phyloP scores from a whole-genome alignment of 495 filamentous ascomycete genomes.

The Neurospora sp. region DNA sequence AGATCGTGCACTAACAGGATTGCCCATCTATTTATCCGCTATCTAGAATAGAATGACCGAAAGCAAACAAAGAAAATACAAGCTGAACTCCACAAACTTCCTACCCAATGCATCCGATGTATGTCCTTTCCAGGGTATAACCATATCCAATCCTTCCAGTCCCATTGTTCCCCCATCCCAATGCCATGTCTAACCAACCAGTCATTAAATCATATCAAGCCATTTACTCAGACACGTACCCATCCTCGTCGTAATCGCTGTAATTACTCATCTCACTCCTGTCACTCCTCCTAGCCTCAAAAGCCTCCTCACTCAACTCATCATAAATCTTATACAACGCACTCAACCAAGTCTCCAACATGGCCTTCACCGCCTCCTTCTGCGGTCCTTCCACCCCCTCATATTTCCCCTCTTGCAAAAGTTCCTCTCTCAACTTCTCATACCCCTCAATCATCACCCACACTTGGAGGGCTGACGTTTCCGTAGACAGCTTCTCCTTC shows the following conservation, averaged over 20 bases:
- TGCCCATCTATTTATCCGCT: background rate
- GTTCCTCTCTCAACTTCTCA: slow-evolving; percentile 30
- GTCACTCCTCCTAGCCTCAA: background rate
- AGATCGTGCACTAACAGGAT: background rate
- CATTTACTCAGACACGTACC: slow-evolving; percentile 3
- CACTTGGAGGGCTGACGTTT: slow-evolving; percentile 47
- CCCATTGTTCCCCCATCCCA: no score
- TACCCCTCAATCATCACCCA: slow-evolving; percentile 44
- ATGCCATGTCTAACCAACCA: no score
- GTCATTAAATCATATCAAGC: no score
- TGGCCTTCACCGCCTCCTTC: slow-evolving; percentile 12
- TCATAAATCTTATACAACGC: slow-evolving; percentile 33
- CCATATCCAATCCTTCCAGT: no score
- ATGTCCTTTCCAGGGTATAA: background rate
- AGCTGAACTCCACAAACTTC: background rate
- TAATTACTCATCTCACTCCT: slow-evolving; percentile 10
- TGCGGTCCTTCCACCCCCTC: slow-evolving; percentile 6
- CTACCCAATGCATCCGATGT: background rate
- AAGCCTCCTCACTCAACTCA: slow-evolving; percentile 4
- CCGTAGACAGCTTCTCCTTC: slow-evolving; percentile 12
- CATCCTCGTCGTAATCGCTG: slow-evolving; percentile 4
- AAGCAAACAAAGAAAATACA: background rate
- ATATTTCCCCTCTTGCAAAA: slow-evolving; percentile 7
- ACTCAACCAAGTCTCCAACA: slow-evolving; percentile 35
- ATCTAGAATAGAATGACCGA: background rate